Evolutionary conservation across 129 eudicot genomes (phyloP), one percentile per base, ranked within the genome.

Genomic region (Logfia minima): DNA sequence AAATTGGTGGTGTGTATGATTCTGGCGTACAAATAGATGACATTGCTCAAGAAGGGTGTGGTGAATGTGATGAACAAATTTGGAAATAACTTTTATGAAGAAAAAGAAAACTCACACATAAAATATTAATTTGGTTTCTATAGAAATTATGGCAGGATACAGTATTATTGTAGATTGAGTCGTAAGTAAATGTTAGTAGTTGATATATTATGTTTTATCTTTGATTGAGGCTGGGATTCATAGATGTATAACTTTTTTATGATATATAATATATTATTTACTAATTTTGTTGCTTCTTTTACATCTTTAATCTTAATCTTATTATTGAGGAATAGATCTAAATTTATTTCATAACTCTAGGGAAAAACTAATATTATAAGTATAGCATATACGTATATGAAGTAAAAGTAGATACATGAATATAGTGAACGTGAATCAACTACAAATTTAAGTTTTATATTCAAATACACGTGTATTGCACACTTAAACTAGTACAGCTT

Each of bases 1-100:
- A 75, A 35, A 62, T 68, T 7, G 96, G 97, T 3, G 85, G 73
- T 41, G 76, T 82, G 24, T 91, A 91, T 78, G 96, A 94, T 60
- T 35, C 85, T 18, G 96, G 97, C 2, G 74, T 93, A 1, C 90
- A 93, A 61, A 87, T 93, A 22, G 88, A 86, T 75, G 90, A 87
- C 69, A 77, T 93, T 68, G 98, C 98, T 14, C 84, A 85, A 37
- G 98, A 93, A 76, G 88, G 87, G 7, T 93, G 98, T 53, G 68
- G 80, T 18, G 77, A 77, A 8, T 92, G 98, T 66, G 89, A 88
- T 74, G 85, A 84, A 63, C 75, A 80, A n/a, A 76, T 22, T 23
- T 88, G 96, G 93, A 87, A 80, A 32, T 73, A 66, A 76, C 5
- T 62, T 9, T 56, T 26, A 60, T 70, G 5, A 0, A 22, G 0